Base-by-base conservation (phyloP, 768 basidiomycete species). In the Epithele typhae region DNA sequence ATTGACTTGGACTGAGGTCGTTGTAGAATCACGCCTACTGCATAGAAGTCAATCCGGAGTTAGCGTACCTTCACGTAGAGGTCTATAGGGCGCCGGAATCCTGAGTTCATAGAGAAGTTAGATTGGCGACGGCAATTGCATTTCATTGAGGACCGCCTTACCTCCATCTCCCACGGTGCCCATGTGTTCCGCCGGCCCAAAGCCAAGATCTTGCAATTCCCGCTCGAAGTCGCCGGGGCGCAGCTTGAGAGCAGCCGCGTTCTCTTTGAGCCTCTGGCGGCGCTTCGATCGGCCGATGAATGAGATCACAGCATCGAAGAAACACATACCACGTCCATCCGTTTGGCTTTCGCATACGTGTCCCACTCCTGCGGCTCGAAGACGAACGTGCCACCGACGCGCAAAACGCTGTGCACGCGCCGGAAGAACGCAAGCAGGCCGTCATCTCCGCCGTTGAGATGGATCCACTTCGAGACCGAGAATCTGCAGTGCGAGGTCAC, bases 381-480 rank as follows among this genome's bases (percentile, higher is more conserved):
- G 1, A 94, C 59, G 45, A 94, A 84, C 1, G 63, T 69, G 3
- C 89, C 89, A 0, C 79, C 83, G 0, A 74, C 66, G n/a, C 64
- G 68, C 14, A 96, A 70, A 3, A 77, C 73, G 22, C 62, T 57
- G 52, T 79, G 67, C 0, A 83, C 78, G 34, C 81, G 77, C 2
- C 60, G 66, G 58, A 95, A 94, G 63, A 93, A 90, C 0, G 53
- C 48, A 27, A 63, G 54, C n/a, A 95, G 56, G 0, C 81, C 92
- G 1, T 76, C 76, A 57, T 96, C 92, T 9, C 87, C 85, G 10
- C 72, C 70, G 53, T 92, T 83, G 9, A 95, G 70, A 63, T 95
- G 92, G 24, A 94, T 89, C 92, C 92, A 95, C 65, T 93, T 95
- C 0, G 91, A 80, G 36, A 94, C 66, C 0, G 92, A 94, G 54